A percentile compares a stretch with the other conserved stretches of the same genome.
Conservation (phyloP, 805 yeast genomes). For the Metschnikowia kofuensis region DNA sequence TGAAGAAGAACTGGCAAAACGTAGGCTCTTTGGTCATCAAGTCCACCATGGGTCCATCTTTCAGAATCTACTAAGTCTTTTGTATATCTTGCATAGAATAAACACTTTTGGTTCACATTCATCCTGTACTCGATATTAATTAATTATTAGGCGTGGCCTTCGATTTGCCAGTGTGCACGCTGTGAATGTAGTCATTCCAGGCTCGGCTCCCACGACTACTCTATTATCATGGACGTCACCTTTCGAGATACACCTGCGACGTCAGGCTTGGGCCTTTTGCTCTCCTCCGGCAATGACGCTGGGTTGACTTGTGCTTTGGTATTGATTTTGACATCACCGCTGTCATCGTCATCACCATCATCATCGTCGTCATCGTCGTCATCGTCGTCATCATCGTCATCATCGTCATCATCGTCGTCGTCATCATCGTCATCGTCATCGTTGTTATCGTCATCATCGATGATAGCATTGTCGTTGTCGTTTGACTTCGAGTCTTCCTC, state of each 20-base stretch:
- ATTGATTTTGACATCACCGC: background rate
- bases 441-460: conserved; percentile 26
- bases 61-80: conserved; percentile 87
- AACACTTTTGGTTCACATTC: background rate
- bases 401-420: conserved; percentile 35
- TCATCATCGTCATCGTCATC: conserved; percentile 34
- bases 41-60: conserved; percentile 99
- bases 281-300: background rate
- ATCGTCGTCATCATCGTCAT: conserved; percentile 45
- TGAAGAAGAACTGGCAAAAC: conserved; percentile 99
- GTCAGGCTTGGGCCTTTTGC: conserved; percentile 7
- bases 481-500: conserved; percentile 38
- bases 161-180: too few relatives aligned
- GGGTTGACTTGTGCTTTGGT: background rate
- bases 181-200: too few relatives aligned
- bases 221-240: too few relatives aligned
- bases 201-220: too few relatives aligned
- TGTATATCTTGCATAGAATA: conserved; percentile 5
- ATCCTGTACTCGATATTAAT: background rate
- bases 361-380: conserved; percentile 44
- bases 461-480: conserved; percentile 28
- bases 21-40: conserved; percentile 99
- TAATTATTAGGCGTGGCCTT: too few relatives aligned
- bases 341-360: too few relatives aligned
- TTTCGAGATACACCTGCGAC: background rate